phyloP scores from a whole-genome alignment of 441 rosid species.

The Gossypium gossypioides region DNA sequence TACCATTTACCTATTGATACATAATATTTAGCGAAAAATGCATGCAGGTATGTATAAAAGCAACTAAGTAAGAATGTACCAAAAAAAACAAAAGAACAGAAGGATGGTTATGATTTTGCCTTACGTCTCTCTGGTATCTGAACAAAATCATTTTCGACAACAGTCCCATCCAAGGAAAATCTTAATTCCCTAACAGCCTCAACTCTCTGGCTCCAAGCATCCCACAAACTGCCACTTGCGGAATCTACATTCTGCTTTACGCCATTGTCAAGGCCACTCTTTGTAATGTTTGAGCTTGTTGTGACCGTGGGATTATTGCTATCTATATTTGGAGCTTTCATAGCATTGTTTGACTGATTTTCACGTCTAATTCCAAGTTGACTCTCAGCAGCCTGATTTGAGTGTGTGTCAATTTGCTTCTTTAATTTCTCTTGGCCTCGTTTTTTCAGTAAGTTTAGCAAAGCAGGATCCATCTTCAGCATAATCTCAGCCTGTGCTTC shows the following conservation, averaged over 20 bases:
- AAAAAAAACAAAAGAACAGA: not conserved
- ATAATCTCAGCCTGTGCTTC: slow-evolving; percentile 72
- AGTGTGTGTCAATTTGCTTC: slow-evolving; percentile 30
- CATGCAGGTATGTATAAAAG: not conserved
- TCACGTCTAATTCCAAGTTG: slow-evolving; percentile 14
- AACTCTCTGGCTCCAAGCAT: slow-evolving; percentile 75
- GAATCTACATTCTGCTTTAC: slow-evolving; percentile 24
- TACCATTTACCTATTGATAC: not conserved
- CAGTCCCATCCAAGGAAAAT: slow-evolving; percentile 69
- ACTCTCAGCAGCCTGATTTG: slow-evolving; percentile 13
- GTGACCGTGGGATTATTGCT: slow-evolving; percentile 19
- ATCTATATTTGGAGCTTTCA: slow-evolving; percentile 21
- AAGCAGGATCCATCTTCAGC: slow-evolving; percentile 68
- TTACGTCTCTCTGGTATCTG: slow-evolving; percentile 36
- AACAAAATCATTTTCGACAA: slow-evolving; percentile 32
- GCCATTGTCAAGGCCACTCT: slow-evolving; percentile 20
- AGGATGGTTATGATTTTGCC: slow-evolving; percentile 6
- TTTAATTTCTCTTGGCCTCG: slow-evolving; percentile 52
- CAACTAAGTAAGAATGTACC: not conserved
- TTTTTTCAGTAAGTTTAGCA: slow-evolving; percentile 53
- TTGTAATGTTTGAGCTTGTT: slow-evolving; percentile 24
- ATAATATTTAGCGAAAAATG: not conserved
- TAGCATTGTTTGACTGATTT: slow-evolving; percentile 21
- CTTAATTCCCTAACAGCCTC: slow-evolving; percentile 64
- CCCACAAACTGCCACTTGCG: slow-evolving; percentile 46